Evolutionary conservation across 2,329 filamentous ascomycete species (phyloP), one percentile per base, ranked within the genome.

Genomic region (Diaporthe citri): DNA sequence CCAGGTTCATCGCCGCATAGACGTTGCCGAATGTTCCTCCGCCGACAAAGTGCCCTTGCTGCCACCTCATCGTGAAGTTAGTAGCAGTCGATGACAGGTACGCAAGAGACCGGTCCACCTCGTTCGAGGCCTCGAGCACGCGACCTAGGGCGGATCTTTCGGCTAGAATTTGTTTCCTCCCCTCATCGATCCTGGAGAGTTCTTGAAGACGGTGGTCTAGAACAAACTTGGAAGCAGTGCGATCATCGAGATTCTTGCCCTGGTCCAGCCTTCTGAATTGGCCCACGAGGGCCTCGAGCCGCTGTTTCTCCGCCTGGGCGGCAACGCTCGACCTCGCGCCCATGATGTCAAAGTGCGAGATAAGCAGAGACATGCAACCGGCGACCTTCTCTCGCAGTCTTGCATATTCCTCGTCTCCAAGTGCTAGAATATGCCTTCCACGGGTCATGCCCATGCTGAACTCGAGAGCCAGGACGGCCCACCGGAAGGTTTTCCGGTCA

Each of bases 261-360:
- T 96, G 92, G 81, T 97, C 95, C 77, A 97, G 88, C 80, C 93
- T 92, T 77, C 93, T 90, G 80, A 94, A 91, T 80, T 95, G 93
- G 39, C 93, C 93, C 71, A 93, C 90, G 75, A 95, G 87, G 39
- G 94, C 93, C 80, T 98, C 96, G 78, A 96, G 90, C 57, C 94
- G 91, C 81, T 97, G 95, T 82, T 95, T 96, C 85, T 99, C 97
- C 2, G 95, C 95, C 84, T 98, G 95, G 6, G 97, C 97, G 15
- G 97, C 97, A 77, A 98, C 89, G 56, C 93, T 98, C 9, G 96
- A 98, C 80, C 96, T 92, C 36, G 97, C 97, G 34, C 97, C 97
- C 94, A 99, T 98, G 84, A 99, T 98, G 83, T 99, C 97, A 80
- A 99, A 99, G 84, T 99, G 97, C 13, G 96, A 98, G 78, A 99